These are phyloP conservation scores for Linum tenue DNA, from an alignment of 345 rosid genomes.

Conservation along the genomic window DNA sequence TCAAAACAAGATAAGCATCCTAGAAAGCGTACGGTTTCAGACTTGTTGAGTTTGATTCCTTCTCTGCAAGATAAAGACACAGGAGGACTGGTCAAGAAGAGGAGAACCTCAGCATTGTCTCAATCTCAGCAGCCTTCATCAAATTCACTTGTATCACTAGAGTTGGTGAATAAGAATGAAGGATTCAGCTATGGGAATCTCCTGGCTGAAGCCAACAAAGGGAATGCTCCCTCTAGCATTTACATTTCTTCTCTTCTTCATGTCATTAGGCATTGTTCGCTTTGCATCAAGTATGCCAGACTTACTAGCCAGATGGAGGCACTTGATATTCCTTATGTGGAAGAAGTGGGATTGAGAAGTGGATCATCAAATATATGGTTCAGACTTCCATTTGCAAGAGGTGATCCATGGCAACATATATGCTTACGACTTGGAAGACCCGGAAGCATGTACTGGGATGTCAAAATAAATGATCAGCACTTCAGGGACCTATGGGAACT, in stretches of 20 bases:
- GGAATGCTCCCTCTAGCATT: conserved; percentile 71
- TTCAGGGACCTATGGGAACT: conserved; percentile 98
- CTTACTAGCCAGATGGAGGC: conserved; percentile 94
- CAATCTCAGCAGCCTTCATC: conserved; percentile 35
- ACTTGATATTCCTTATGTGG: conserved; percentile 79
- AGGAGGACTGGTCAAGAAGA: conserved; percentile 40
- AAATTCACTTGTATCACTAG: conserved; percentile 30
- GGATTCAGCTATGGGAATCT: conserved; percentile 68
- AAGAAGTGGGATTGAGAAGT: conserved; percentile 67
- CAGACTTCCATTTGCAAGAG: conserved; percentile 71
- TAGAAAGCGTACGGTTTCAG: conserved; percentile 57
- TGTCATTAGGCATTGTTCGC: conserved; percentile 86
- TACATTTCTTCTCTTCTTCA: conserved; percentile 86
- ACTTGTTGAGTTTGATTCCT: conserved; percentile 68
- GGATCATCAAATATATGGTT: conserved; percentile 93
- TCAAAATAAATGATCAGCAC: conserved; percentile 89
- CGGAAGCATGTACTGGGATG: conserved; percentile 98
- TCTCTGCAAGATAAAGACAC: conserved; percentile 56
- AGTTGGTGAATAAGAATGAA: conserved; percentile 34
- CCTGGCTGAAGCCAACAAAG: conserved; percentile 89
- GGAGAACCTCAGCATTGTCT: conserved; percentile 34
- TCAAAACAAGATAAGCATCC: conserved; percentile 38
- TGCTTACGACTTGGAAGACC: conserved; percentile 97
- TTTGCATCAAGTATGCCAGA: conserved; percentile 89
- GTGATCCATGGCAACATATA: conserved; percentile 83